Evolutionary conservation across 306 rosid genomes (phyloP).

Genomic region (Purshia tridentata): DNA sequence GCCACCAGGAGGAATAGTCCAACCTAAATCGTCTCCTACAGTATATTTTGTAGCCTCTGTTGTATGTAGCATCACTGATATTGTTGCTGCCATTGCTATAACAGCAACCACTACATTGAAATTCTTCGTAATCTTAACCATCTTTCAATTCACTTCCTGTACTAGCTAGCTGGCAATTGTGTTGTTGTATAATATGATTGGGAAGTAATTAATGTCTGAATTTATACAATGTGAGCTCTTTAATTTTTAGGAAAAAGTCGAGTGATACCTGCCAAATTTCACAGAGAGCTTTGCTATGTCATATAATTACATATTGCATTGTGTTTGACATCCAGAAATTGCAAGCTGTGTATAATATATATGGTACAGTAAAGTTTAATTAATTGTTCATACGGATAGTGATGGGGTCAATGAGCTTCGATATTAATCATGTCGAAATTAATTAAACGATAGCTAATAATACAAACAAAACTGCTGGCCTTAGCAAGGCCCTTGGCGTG

Average conservation of each 20-base stretch:
- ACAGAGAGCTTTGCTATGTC: neutral
- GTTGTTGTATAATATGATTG: neutral
- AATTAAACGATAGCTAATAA: too few relatives aligned
- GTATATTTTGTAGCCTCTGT: slow-evolving; percentile 29
- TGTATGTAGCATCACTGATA: neutral
- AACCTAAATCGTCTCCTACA: slow-evolving; percentile 41
- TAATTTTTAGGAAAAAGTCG: neutral
- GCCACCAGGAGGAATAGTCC: slow-evolving; percentile 40
- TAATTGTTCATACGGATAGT: too few relatives aligned
- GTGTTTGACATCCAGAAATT: neutral
- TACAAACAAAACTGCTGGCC: too few relatives aligned
- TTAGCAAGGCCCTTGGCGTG: too few relatives aligned
- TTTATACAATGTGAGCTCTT: neutral
- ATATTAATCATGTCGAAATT: too few relatives aligned
- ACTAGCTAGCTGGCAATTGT: neutral
- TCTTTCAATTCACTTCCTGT: too few relatives aligned
- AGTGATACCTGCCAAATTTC: neutral
- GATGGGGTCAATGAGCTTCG: too few relatives aligned
- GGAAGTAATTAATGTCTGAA: neutral
- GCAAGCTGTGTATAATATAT: neutral
- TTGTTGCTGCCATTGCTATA: slow-evolving; percentile 1
- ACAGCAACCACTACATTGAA: neutral
- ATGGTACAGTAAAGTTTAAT: too few relatives aligned
- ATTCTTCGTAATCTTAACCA: too few relatives aligned
- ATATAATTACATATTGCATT: neutral